phyloP scores from a whole-genome alignment of 2,329 filamentous ascomycete species.

The Alternaria brassicicola region DNA sequence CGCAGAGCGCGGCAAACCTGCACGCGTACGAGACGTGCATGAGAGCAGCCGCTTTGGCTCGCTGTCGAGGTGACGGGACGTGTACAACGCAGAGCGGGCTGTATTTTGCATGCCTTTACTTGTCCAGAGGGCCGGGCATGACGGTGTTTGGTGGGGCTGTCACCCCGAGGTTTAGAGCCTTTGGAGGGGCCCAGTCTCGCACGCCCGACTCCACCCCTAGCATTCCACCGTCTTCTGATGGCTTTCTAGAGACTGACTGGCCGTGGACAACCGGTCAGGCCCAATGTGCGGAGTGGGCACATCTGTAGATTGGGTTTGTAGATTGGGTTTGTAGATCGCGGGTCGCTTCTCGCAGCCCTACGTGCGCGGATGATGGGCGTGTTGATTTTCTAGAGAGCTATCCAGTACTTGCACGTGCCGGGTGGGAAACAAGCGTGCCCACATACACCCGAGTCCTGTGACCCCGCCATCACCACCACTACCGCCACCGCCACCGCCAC shows the following conservation, averaged over 20 bases:
- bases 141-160: conserved; percentile 16
- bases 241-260: background rate
- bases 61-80: conserved; percentile 18
- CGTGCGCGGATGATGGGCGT: conserved; percentile 3
- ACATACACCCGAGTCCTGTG: conserved; percentile 24
- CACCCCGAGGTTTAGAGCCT: conserved; percentile 9
- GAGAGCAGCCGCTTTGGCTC: conserved; percentile 22
- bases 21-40: conserved; percentile 27
- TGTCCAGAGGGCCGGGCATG: background rate
- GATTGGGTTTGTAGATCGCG: background rate
- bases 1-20: conserved; percentile 29
- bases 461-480: too few relatives aligned
- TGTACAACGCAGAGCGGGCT: conserved; percentile 34
- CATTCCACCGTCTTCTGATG: conserved; percentile 9
- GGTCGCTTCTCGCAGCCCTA: conserved; percentile 5
- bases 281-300: background rate
- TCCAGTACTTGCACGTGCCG: conserved; percentile 7
- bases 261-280: conserved; percentile 2
- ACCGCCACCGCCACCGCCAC: too few relatives aligned
- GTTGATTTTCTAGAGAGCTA: conserved; percentile 10
- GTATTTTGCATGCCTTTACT: conserved; percentile 18
- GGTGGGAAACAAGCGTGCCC: conserved; percentile 14
- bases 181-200: conserved; percentile 9
- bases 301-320: background rate
- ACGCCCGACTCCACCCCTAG: conserved; percentile 2